Conservation (phyloP, 495 filamentous ascomycete species). For the Cercophora newfieldiana region DNA sequence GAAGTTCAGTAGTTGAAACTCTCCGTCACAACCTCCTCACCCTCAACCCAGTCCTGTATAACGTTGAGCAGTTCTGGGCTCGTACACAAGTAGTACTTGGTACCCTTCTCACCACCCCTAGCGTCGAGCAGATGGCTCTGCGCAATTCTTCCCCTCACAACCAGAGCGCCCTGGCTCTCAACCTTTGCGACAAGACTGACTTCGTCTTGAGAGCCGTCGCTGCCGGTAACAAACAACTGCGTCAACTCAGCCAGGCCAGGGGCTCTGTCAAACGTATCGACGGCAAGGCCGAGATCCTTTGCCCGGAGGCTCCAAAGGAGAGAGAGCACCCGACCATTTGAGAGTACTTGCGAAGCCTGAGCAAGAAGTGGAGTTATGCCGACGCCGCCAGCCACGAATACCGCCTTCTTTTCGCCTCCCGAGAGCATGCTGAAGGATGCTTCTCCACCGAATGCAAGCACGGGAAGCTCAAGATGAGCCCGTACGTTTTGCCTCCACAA, state of each 20-base stretch:
- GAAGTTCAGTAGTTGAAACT: slow-evolving; percentile 65
- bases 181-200: slow-evolving; percentile 31
- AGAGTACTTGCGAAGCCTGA: slow-evolving; percentile 52
- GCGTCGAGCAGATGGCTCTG: slow-evolving; percentile 52
- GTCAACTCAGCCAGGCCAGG: slow-evolving; percentile 52
- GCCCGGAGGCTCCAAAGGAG: slow-evolving; percentile 67
- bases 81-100: slow-evolving; percentile 69
- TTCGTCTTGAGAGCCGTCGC: slow-evolving; percentile 27
- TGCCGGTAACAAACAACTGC: slow-evolving; percentile 62
- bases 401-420: slow-evolving; percentile 24
- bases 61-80: slow-evolving; percentile 55
- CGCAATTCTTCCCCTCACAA: slow-evolving; percentile 54
- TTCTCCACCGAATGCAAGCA: slow-evolving; percentile 73
- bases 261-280: slow-evolving; percentile 57
- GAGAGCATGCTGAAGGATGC: slow-evolving; percentile 37
- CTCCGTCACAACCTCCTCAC: slow-evolving; percentile 64
- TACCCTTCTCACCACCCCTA: slow-evolving; percentile 32
- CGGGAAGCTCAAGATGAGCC: slow-evolving; percentile 58
- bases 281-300: slow-evolving; percentile 61
- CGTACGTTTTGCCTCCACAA: slow-evolving; percentile 59
- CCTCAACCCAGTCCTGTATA: slow-evolving; percentile 63
- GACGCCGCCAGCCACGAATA: slow-evolving; percentile 74
- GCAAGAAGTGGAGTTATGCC: slow-evolving; percentile 78
- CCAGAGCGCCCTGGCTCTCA: slow-evolving; percentile 39
- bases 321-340: slow-evolving; percentile 37